Base-by-base conservation (phyloP, 2,329 filamentous ascomycete genomes). In the Septoria linicola region DNA sequence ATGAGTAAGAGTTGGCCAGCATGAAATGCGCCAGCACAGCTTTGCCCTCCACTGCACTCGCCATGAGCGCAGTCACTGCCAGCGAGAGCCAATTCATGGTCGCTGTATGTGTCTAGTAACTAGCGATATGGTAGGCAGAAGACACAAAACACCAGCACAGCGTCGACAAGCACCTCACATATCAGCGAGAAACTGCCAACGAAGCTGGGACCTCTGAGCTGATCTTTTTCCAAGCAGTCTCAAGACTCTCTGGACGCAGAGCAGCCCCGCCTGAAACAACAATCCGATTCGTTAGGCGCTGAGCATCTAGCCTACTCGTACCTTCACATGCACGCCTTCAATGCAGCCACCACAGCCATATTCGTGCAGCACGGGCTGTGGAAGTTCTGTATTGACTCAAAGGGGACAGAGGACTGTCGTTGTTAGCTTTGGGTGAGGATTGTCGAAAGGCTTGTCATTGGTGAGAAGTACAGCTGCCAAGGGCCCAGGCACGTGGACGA, bases 11-110 rank as follows among this genome's bases (percentile, higher is more conserved):
- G 36, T 54, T 54, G 8, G 43, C 42, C 46, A 53, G 49, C 53
- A 56, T 53, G 21, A 50, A 56, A 13, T 53, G 53, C 14, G 53
- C 53, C 11, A 53, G 25, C 19, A 56, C 50, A 37, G 45, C 50
- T 27, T 51, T 53, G 27, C 49, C 53, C 20, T 53, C 53, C 19
- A 50, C 44, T 5, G 37, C 30, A 11, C 31, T 49, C n/a, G 44
- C 49, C 36, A 34, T 27, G 23, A 55, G 52, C 39, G 48, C 52
- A 23, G 48, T 21, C 40, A 44, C 27, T 36, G 49, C 36, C 34
- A 49, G n/a, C 13, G 43, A n/a, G 27, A 48, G 34, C 48, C 52
- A 55, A 21, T 46, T 31, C 52, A 55, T 51, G 36, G 20, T 45
- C 10, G 21, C 14, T 27, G 41, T 31, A 13, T 43, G 27, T 43